These are phyloP conservation scores for Anthracocystis walkeri DNA, from an alignment of 1,284 basidiomycete species.

Conservation along the genomic window DNA sequence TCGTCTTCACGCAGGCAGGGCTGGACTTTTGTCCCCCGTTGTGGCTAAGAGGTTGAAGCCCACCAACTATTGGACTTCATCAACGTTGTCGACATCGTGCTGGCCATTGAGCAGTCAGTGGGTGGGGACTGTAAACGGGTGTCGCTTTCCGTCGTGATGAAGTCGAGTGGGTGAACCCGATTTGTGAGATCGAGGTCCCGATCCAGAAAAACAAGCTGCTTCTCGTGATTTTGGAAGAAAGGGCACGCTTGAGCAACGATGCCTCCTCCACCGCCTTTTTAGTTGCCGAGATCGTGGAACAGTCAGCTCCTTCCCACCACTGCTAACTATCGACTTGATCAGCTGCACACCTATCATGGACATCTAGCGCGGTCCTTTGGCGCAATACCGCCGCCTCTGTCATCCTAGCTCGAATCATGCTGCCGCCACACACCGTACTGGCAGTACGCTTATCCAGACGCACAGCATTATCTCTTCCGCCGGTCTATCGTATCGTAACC, in stretches of 20 bases:
- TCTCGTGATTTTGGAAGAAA: neutral
- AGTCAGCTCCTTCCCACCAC: neutral
- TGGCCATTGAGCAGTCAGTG: too few species aligned
- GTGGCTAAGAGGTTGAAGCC: neutral
- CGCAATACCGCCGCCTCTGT: neutral
- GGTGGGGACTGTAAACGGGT: neutral
- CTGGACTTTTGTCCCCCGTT: neutral
- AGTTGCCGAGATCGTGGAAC: neutral
- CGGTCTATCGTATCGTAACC: neutral
- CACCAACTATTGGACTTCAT: constrained; percentile 6
- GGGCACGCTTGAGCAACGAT: neutral
- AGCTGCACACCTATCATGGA: neutral
- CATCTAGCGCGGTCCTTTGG: neutral
- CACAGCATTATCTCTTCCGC: neutral
- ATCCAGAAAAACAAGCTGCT: constrained; percentile 3
- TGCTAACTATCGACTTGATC: neutral
- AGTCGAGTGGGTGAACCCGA: constrained; percentile 11
- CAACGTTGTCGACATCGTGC: neutral
- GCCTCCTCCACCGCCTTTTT: constrained; percentile 1
- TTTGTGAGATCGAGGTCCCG: neutral
- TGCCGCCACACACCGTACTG: neutral
- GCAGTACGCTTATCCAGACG: neutral
- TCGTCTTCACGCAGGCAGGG: neutral
- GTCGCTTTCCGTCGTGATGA: constrained; percentile 22
- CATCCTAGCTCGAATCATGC: neutral